Evolutionary conservation across 345 rosid species (phyloP).

Genomic region (Draba incana): DNA sequence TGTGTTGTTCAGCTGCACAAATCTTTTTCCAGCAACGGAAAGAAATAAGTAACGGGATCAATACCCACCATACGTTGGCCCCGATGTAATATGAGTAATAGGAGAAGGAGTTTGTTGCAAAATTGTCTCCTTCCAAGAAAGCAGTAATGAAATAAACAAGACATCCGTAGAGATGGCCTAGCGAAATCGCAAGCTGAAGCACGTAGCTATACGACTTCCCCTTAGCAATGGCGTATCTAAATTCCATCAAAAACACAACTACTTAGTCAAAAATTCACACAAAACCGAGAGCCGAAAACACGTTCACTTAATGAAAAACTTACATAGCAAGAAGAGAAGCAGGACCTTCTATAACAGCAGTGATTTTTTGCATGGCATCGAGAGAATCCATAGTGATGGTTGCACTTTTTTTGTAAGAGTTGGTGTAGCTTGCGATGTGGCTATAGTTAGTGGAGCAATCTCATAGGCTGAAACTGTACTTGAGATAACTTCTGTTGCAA

Average conservation of each 20-base stretch:
- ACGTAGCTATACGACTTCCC: constrained; percentile 77
- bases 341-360: constrained; percentile 88
- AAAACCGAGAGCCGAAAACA: not conserved
- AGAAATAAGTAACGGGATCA: constrained; percentile 66
- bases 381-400: too few species aligned
- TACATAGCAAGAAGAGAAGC: constrained; percentile 81
- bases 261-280: too few species aligned
- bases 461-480: too few species aligned
- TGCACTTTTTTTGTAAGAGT: too few species aligned
- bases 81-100: constrained; percentile 70
- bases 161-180: constrained; percentile 93
- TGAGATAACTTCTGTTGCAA: too few species aligned
- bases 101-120: constrained; percentile 59
- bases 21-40: constrained; percentile 83
- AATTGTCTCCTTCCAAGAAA: constrained; percentile 80
- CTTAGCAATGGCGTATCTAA: constrained; percentile 80
- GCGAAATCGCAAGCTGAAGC: constrained; percentile 81
- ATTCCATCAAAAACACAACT: constrained; percentile 1
- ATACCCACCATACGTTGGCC: constrained; percentile 74
- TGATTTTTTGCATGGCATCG: too few species aligned
- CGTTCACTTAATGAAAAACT: constrained; percentile 31
- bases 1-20: constrained; percentile 50
- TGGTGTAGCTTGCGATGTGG: too few species aligned
- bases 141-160: constrained; percentile 79
- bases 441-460: too few species aligned